A percentile compares a stretch with the other conserved stretches of the same genome.
These are phyloP conservation scores for Neltuma alba DNA, from an alignment of 306 rosid genomes.

Conservation along the genomic window DNA sequence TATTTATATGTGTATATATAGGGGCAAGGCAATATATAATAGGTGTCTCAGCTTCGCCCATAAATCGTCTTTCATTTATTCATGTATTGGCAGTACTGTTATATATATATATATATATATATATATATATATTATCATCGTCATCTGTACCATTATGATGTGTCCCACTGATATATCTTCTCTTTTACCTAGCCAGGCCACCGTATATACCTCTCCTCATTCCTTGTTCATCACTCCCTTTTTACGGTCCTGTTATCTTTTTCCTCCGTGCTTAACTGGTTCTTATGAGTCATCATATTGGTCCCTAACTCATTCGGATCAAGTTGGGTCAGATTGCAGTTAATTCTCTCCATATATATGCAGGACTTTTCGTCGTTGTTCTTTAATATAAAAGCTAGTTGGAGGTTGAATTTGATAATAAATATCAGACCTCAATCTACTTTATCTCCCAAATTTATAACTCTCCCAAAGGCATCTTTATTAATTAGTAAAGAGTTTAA, in stretches of 20 bases:
- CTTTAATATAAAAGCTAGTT: too few relatives aligned
- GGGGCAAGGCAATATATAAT: background rate
- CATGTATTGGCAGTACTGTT: conserved; percentile 30
- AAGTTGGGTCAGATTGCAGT: background rate
- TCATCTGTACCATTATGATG: conserved; percentile 4
- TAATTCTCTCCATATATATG: too few relatives aligned
- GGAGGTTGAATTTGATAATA: too few relatives aligned
- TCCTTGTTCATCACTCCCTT: background rate
- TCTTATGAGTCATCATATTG: background rate
- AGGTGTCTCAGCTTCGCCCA: conserved; percentile 32
- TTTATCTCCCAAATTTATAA: too few relatives aligned
- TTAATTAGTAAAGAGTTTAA: too few relatives aligned
- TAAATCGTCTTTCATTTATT: conserved; percentile 37
- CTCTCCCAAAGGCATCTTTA: too few relatives aligned
- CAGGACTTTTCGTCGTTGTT: too few relatives aligned
- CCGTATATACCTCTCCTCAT: background rate
- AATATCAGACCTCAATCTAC: too few relatives aligned
- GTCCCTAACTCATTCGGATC: background rate
- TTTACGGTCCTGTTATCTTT: background rate
- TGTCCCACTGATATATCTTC: background rate
- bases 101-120: too few relatives aligned
- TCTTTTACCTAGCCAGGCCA: background rate
- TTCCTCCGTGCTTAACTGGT: too few relatives aligned
- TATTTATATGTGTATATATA: background rate
- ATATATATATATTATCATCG: conserved; percentile 2